phyloP scores from a whole-genome alignment of 345 rosid species.

The Bretschneidera sinensis region DNA sequence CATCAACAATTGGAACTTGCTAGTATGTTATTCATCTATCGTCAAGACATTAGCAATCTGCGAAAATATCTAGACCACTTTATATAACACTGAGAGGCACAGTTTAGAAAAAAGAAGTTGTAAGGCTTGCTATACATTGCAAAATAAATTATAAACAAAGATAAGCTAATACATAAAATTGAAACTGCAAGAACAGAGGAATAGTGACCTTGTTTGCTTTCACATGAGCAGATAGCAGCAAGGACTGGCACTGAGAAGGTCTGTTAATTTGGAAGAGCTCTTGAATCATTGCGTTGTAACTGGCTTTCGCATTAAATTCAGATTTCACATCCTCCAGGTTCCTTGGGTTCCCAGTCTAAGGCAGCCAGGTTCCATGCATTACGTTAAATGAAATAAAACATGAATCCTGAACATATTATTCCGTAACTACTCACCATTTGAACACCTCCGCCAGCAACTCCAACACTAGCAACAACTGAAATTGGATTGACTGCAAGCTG shows the following conservation, averaged over 20 bases:
- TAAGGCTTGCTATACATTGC: not conserved
- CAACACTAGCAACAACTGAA: slow-evolving; percentile 15
- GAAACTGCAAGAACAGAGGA: not conserved
- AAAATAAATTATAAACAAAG: not conserved
- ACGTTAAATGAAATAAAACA: too few relatives aligned
- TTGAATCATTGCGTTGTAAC: not conserved
- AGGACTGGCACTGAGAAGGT: slow-evolving; percentile 20
- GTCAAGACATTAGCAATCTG: too few relatives aligned
- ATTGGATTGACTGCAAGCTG: slow-evolving; percentile 20
- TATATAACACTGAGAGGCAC: not conserved
- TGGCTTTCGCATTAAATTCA: slow-evolving; percentile 2
- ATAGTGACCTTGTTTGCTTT: slow-evolving; percentile 30
- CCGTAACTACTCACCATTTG: too few relatives aligned
- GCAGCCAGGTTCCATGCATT: not conserved
- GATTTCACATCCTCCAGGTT: slow-evolving; percentile 4
- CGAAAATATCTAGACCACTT: too few relatives aligned
- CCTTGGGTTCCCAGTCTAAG: slow-evolving; percentile 6
- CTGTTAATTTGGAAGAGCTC: slow-evolving; percentile 7
- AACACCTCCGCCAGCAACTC: slow-evolving; percentile 13
- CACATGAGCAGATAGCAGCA: slow-evolving; percentile 20
- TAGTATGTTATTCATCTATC: too few relatives aligned
- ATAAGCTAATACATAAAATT: not conserved
- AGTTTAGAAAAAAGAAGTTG: not conserved
- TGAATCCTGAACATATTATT: too few relatives aligned
- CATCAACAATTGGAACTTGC: too few relatives aligned